Evolutionary conservation across 805 yeast genomes (phyloP), one percentile per base, ranked within the genome.

Genomic region (Suhomyces canberraensis): DNA sequence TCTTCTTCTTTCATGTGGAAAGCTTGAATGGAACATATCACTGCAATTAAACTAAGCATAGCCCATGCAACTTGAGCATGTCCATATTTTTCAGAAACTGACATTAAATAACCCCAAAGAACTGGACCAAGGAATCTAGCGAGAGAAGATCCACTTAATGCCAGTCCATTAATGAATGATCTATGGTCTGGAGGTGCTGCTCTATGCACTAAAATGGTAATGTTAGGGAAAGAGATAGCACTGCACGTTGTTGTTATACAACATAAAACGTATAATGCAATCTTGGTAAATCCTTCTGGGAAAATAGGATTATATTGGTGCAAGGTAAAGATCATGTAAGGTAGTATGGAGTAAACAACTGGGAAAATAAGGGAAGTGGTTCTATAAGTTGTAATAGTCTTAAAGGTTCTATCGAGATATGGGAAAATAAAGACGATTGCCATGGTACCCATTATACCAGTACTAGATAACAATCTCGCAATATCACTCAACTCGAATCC

Each of bases 121-220:
- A 78, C 51, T 0, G 85, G 86, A 3, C 78, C 84, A 1, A 72
- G 30, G 36, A 73, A 78, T 45, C 85, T 58, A 1, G 84, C 81
- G 24, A 73, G 54, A 1, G 85, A 71, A 14, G 73, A 57, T 25
- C 71, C 63, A 27, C 79, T 71, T 52, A 78, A 68, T 3, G 79
- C 65, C 13, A 76, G 66, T 11, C 81, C 80, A 50, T 80, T 80
- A 38, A 80, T 69, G 46, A 75, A 69, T 1, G 82, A 83, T 32
- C 82, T 64, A 44, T 78, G 73, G 42, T 71, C 63, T 16, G 76
- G 66, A 9, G 71, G 71, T 1, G 82, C 69, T 5, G 76, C 71
- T 33, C 79, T 64, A 52, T 77, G 83, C 24, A 78, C 66, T 37
- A 80, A 60, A 16, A 79, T 59, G 42, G 75, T 53, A 17, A 77